Percentiles rank a stretch among this genome's conserved stretches.
Evolutionary conservation across 495 filamentous ascomycete species (phyloP).

Genomic region (Penicillium argentinense): DNA sequence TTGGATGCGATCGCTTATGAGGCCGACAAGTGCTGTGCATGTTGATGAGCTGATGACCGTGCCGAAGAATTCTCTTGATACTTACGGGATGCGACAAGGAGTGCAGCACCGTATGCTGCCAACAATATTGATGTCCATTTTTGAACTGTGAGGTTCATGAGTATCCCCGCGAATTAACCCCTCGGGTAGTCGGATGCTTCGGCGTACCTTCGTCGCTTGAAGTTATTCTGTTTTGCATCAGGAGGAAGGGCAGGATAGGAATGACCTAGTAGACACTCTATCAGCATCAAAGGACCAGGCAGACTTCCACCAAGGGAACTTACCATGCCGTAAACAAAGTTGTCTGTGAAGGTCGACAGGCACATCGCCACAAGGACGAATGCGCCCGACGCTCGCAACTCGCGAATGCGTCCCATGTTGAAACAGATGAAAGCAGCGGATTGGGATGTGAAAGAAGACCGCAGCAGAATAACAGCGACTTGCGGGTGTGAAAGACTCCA

Average conservation of each 20-base stretch:
- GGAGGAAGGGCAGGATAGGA: constrained; percentile 5
- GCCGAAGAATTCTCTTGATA: background rate
- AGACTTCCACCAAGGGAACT: background rate
- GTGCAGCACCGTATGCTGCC: constrained; percentile 5
- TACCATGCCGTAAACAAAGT: constrained; percentile 11
- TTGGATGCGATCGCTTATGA: constrained; percentile 6
- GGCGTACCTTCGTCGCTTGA: constrained; percentile 1
- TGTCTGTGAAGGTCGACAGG: constrained; percentile 5
- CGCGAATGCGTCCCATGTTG: too few relatives aligned
- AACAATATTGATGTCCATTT: constrained; percentile 5
- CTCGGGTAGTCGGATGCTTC: too few relatives aligned
- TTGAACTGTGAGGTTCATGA: constrained; percentile 1
- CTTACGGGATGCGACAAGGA: constrained; percentile 7
- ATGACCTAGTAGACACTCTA: background rate
- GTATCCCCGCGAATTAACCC: background rate
- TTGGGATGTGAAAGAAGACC: background rate
- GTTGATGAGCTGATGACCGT: background rate
- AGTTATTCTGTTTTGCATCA: background rate
- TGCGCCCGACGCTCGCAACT: background rate
- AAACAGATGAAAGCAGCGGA: too few relatives aligned
- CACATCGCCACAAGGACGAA: constrained; percentile 8
- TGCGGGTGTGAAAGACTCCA: too few relatives aligned
- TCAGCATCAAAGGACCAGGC: background rate
- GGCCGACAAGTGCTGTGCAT: constrained; percentile 1
- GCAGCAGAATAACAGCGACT: too few relatives aligned